Evolutionary conservation across 169 alveolate genomes (phyloP).

Genomic region (Cryptosporidium parvum): DNA sequence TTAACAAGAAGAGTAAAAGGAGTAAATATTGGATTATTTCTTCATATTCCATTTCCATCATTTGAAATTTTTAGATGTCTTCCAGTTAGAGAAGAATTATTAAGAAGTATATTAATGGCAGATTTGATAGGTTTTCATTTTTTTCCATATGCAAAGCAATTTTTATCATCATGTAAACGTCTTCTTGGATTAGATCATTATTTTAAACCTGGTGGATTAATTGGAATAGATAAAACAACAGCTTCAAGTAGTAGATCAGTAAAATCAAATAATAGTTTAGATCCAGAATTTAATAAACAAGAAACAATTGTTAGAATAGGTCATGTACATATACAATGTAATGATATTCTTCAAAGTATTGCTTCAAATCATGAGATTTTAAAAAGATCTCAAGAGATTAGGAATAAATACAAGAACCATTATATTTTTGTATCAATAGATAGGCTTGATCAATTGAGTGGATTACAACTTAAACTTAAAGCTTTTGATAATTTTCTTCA

Average conservation of each 20-base stretch:
- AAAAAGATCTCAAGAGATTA: slow-evolving; percentile 14
- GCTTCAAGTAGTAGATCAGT: background rate
- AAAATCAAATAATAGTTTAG: background rate
- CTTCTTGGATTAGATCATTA: slow-evolving; percentile 89
- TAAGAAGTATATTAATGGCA: slow-evolving; percentile 93
- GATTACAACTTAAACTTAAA: slow-evolving; percentile 80
- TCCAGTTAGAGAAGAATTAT: slow-evolving; percentile 90
- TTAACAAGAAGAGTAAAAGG: slow-evolving; percentile 83
- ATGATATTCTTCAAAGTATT: slow-evolving; percentile 46
- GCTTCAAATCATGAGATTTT: slow-evolving; percentile 23
- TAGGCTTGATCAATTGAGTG: slow-evolving; percentile 81
- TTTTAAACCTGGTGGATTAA: slow-evolving; percentile 87
- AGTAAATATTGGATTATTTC: slow-evolving; percentile 90
- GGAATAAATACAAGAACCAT: slow-evolving; percentile 12
- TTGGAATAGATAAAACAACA: slow-evolving; percentile 84
- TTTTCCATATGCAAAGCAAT: slow-evolving; percentile 92
- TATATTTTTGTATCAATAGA: slow-evolving; percentile 75
- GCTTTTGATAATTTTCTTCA: slow-evolving; percentile 82
- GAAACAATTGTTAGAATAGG: slow-evolving; percentile 71
- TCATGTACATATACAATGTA: slow-evolving; percentile 63
- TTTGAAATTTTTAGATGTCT: slow-evolving; percentile 88
- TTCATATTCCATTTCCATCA: slow-evolving; percentile 95
- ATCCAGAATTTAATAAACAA: background rate
- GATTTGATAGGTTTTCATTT: slow-evolving; percentile 94
- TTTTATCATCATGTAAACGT: slow-evolving; percentile 88